Evolutionary conservation across 2,329 filamentous ascomycete genomes (phyloP), one percentile per base, ranked within the genome.

Genomic region (Hypoxylon sp.): DNA sequence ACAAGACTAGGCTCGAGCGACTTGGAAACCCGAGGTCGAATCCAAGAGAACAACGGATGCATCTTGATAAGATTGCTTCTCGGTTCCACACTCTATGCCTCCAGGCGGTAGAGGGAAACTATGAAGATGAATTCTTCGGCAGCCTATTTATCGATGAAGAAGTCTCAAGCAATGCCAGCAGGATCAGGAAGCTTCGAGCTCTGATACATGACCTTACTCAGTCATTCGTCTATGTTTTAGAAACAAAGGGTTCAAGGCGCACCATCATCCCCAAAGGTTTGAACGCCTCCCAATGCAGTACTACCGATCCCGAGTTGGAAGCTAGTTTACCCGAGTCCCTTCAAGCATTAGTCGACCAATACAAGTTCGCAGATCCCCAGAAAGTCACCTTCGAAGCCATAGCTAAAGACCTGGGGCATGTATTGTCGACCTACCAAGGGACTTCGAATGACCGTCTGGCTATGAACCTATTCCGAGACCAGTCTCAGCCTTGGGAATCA

Each of bases 121-220:
- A 84, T 56, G 57, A 32, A 0, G 77, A 84, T 63, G 63, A 74
- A 0, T 84, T 83, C 65, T 84, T 84, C 47, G 77, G 79, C 2
- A 74, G 69, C 7, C 35, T 74, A 1, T 73, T 42, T 0, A 67
- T 67, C 3, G 24, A 17, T 0, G 62, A 64, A 7, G 6, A 24
- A 5, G 10, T 6, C 13, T 27, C 61, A 10, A 62, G 57, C 1
- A 50, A 66, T 0, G 73, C 79, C 13, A 64, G 72, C 19, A 70
- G 62, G 13, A 71, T 73, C 19, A 71, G 59, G 31, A 76, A 79
- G 44, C 72, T 80, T 52, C 75, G 77, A 17, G 78, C 76, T 4
- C 61, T 79, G 11, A 56, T 80, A n/a, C 74, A 75, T 21, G 74
- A 78, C 42, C 52, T 79, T 3, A 80, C 79, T 51, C 72, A 74